Base-by-base conservation (phyloP, 805 yeast genomes). In the Sungouiozyma intestinalis region DNA sequence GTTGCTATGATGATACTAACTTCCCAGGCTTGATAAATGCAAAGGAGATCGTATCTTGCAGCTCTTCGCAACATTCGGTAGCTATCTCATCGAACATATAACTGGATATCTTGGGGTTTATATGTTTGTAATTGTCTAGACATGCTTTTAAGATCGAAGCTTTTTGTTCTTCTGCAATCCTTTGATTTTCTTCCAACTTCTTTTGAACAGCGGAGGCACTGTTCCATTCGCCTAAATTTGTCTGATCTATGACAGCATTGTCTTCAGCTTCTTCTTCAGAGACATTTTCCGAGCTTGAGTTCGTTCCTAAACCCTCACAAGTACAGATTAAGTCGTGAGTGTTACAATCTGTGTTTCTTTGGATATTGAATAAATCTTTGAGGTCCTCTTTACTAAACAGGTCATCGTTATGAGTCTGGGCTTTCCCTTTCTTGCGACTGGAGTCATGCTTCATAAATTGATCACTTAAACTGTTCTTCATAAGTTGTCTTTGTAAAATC, bases 401-500 rank as follows among this genome's bases (percentile, higher is more conserved):
- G 53, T 83, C 79, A 51, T 77, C 79, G 21, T 73, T 75, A 7
- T 24, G 29, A 24, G 29, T 24, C 29, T 24, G 6, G 0, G 76
- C 68, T 4, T 62, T 57, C 13, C 39, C 45, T 17, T 63, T 58
- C 41, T 65, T 62, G 49, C 41, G 39, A 9, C 20, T 35, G 4
- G 33, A 41, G 5, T 48, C 33, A 44, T 47, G 55, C 36, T 68
- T 81, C 49, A 75, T 69, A 51, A 90, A 81, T 48, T 77, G 77
- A 47, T 80, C 80, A 38, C 95, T 83, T 39, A 90, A 63, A 41
- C 81, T 87, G 42, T 68, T 76, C 59, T 92, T 92, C 69, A 85
- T 79, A 41, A 88, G 65, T 60, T 92, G 98, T 16, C 98, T 68
- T 58, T 92, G 97, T 46, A 83, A 79, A 3, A 92, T 88, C 63